Evolutionary conservation across 257 asterid species (phyloP), one percentile per base, ranked within the genome.

Genomic region (Perilla frutescens): DNA sequence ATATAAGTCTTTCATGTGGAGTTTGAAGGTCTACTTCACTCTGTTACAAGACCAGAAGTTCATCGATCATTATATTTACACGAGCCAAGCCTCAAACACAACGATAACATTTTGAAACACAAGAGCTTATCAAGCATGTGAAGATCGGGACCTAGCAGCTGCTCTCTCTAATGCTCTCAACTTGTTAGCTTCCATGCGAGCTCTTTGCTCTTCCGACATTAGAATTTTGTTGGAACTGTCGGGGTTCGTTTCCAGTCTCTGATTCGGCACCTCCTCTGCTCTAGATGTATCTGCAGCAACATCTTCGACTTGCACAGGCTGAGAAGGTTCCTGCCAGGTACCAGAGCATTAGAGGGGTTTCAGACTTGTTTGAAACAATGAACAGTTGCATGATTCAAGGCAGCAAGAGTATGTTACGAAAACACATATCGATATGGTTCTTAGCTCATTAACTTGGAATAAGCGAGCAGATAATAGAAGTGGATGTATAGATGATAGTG

Each of bases 121-220:
- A 9, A 62, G 71, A 59, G 29, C 26, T 13, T n/a, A 44, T 53
- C 14, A 77, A 45, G 68, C 76, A 14, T 8, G 62, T 26, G 56
- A 62, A 54, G 71, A 41, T 43, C 73, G 76, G 31, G 83, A 62
- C 66, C 90, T 86, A 48, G 96, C 93, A 66, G 93, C 91, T 71
- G 97, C 91, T 81, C 83, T 91, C 84, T 87, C 91, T 44, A 93
- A 74, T 43, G 97, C 97, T 84, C 81, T 89, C 79, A 86, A 65
- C 70, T 84, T 87, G 83, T 79, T 89, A 53, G 93, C 96, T 77
- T 83, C 92, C 91, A 91, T 86, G 32, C 93, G 96, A 77, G 80
- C 90, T 69, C 57, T 88, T 78, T 86, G 93, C 68, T 89, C 97
- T 71, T 89, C 97, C 0, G 97, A 79, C 51, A 89, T 57, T 74